phyloP scores from a whole-genome alignment of 306 rosid genomes.

The Vigna angularis region DNA sequence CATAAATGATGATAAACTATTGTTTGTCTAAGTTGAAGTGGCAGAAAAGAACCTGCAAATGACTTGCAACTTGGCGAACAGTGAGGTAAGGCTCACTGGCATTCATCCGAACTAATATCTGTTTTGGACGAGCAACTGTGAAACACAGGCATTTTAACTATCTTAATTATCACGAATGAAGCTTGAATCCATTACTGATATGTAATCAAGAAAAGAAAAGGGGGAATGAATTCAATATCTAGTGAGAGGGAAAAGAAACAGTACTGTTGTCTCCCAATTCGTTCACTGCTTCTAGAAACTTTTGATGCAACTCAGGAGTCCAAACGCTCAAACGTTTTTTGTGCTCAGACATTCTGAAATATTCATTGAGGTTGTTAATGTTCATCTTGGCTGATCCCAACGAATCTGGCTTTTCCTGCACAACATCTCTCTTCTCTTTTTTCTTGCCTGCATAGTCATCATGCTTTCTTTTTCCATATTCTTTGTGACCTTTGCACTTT shows the following conservation, averaged over 20 bases:
- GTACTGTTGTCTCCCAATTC: constrained; percentile 55
- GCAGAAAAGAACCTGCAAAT: constrained; percentile 61
- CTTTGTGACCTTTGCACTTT: neutral
- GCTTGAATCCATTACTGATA: neutral
- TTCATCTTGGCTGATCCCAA: neutral
- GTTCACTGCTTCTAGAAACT: constrained; percentile 52
- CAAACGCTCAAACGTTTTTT: constrained; percentile 44
- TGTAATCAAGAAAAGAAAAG: neutral
- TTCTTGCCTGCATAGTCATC: neutral
- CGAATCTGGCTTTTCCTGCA: too few species aligned
- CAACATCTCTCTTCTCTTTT: constrained; percentile 28
- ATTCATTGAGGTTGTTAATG: neutral
- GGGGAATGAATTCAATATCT: neutral
- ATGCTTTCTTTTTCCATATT: neutral
- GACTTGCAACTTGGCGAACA: constrained; percentile 62
- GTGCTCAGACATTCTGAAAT: too few species aligned
- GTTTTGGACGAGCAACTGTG: constrained; percentile 59
- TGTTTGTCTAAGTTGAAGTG: neutral
- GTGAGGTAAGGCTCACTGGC: constrained; percentile 42
- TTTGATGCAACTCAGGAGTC: constrained; percentile 49
- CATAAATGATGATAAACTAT: neutral
- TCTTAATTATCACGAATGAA: neutral
- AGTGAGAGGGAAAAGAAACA: neutral
- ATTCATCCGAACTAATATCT: constrained; percentile 50
- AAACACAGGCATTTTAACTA: constrained; percentile 9